phyloP scores from a whole-genome alignment of 1,284 basidiomycete species.

The Irpex sp. region DNA sequence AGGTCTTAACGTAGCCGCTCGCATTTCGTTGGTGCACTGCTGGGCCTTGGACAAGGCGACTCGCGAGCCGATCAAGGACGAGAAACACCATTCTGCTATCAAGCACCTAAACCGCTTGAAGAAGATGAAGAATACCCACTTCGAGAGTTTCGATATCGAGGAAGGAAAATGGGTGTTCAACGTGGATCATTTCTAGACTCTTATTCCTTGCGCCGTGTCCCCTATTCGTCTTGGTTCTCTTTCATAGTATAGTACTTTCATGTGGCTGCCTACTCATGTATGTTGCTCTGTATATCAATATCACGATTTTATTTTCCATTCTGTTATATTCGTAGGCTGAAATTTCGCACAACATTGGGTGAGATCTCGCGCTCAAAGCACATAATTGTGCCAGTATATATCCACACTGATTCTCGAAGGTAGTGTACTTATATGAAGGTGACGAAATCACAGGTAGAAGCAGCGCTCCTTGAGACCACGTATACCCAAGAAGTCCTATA shows the following conservation, averaged over 20 bases:
- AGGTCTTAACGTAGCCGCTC: constrained; percentile 88
- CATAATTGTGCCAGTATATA: neutral
- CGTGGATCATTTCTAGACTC: constrained; percentile 81
- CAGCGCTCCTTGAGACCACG: constrained; percentile 77
- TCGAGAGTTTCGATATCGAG: constrained; percentile 77
- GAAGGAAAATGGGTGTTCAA: constrained; percentile 92
- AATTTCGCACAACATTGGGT: no score
- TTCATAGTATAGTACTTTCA: neutral
- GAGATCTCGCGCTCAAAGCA: neutral
- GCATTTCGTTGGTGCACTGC: constrained; percentile 78
- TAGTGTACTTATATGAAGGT: no score
- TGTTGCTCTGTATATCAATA: neutral
- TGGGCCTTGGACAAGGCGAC: constrained; percentile 93
- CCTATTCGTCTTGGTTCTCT: neutral
- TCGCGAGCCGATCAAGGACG: constrained; percentile 86
- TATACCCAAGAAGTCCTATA: constrained; percentile 73
- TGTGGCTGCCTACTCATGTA: neutral
- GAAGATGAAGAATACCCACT: constrained; percentile 84
- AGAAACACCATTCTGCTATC: constrained; percentile 64
- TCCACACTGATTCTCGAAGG: neutral
- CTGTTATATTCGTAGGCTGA: no score
- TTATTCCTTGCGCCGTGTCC: neutral
- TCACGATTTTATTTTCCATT: neutral
- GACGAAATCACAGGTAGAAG: constrained; percentile 49
- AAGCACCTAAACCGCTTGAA: constrained; percentile 85